Percentiles rank a stretch among this genome's conserved stretches.
These are phyloP conservation scores for Musa acuminata DNA, from an alignment of 176 grass and related monocot species.

Conservation along the genomic window DNA sequence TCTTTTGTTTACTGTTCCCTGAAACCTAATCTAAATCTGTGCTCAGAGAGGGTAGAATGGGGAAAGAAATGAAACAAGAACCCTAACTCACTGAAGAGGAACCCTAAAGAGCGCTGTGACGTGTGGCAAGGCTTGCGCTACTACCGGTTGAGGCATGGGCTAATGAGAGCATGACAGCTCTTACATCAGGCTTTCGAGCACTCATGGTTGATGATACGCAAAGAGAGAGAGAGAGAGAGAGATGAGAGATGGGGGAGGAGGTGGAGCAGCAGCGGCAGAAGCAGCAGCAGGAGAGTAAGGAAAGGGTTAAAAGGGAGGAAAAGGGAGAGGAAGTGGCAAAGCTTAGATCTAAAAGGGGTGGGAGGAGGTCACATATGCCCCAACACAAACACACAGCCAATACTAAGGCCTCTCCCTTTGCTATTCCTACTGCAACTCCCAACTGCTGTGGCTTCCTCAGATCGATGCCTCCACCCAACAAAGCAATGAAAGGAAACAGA, in stretches of 20 bases:
- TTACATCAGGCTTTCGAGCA: slow-evolving; percentile 6
- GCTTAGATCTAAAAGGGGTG: slow-evolving; percentile 14
- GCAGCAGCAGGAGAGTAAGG: too few species aligned
- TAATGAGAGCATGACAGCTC: neutral
- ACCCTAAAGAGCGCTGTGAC: neutral
- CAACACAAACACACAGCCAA: neutral
- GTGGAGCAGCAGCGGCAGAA: neutral
- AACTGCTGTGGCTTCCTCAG: slow-evolving; percentile 9
- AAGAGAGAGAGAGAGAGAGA: neutral
- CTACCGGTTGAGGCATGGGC: slow-evolving; percentile 10
- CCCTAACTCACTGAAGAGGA: neutral
- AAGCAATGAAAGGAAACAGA: slow-evolving; percentile 12
- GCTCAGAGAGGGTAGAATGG: neutral
- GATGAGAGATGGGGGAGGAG: neutral
- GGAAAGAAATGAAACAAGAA: neutral
- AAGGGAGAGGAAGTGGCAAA: slow-evolving; percentile 12
- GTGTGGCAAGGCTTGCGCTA: neutral
- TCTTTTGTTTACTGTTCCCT: neutral
- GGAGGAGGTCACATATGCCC: slow-evolving; percentile 1
- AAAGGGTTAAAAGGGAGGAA: neutral
- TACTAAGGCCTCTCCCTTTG: neutral
- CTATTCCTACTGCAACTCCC: slow-evolving; percentile 8
- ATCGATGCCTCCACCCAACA: slow-evolving; percentile 13
- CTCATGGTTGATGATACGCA: neutral
- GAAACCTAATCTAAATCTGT: neutral